A percentile compares a stretch with the other conserved stretches of the same genome.
These are phyloP conservation scores for Coprinellus micaceus DNA, from an alignment of 768 basidiomycete species.

Conservation along the genomic window DNA sequence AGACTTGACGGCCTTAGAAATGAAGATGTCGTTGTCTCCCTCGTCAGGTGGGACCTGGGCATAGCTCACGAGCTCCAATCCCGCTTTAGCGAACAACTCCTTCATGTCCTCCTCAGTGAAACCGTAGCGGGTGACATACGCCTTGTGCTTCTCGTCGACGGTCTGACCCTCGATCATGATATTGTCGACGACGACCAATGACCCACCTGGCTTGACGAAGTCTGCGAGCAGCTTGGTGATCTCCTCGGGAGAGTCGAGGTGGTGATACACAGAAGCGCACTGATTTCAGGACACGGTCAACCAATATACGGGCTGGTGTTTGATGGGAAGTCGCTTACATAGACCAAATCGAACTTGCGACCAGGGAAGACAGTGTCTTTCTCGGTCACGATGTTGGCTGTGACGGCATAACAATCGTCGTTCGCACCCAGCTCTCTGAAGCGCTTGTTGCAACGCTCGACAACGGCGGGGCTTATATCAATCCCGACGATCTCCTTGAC, in stretches of 20 bases:
- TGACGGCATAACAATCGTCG: conserved; percentile 50
- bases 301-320: not conserved
- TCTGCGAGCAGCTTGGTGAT: conserved; percentile 50
- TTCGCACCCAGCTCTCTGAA: conserved; percentile 20
- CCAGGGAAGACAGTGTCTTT: conserved; percentile 40
- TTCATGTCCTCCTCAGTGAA: conserved; percentile 30
- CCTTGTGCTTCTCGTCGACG: not conserved
- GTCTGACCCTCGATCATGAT: conserved; percentile 13
- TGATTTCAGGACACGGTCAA: conserved; percentile 17
- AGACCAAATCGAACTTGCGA: conserved; percentile 57
- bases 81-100: conserved; percentile 47
- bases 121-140: conserved; percentile 2
- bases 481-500: conserved; percentile 60
- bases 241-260: conserved; percentile 48
- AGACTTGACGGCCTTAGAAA: not conserved
- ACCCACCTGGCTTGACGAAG: conserved; percentile 61
- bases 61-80: not conserved
- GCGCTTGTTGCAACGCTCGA: conserved; percentile 55
- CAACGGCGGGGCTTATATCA: conserved; percentile 65
- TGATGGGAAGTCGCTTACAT: conserved; percentile 37
- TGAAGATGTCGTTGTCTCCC: not conserved
- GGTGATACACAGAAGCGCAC: conserved; percentile 67
- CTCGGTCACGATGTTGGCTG: conserved; percentile 42
- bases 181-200: conserved; percentile 55
- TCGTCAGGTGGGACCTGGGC: not conserved